These are phyloP conservation scores for Penicillium bovifimosum DNA, from an alignment of 495 filamentous ascomycete genomes.

Conservation along the genomic window DNA sequence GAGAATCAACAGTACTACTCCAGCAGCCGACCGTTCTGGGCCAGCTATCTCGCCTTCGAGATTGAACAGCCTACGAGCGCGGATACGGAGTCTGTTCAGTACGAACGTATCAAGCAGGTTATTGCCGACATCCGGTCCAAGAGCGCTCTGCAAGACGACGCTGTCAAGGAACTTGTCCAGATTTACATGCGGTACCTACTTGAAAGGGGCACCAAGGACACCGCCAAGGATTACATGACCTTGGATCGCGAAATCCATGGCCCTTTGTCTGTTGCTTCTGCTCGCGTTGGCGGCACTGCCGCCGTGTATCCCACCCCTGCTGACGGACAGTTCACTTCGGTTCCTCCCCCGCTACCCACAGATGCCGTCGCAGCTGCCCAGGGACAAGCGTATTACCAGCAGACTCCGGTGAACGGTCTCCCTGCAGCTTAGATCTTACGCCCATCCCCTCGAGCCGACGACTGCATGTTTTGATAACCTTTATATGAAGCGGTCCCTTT, in stretches of 20 bases:
- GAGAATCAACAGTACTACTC: constrained; percentile 80
- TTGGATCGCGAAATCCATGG: constrained; percentile 87
- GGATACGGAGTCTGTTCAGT: constrained; percentile 59
- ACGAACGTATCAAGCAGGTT: constrained; percentile 73
- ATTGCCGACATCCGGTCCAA: constrained; percentile 69
- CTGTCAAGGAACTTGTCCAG: constrained; percentile 71
- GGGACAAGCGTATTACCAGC: constrained; percentile 39
- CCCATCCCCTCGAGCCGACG: not conserved
- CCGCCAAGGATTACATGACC: constrained; percentile 78
- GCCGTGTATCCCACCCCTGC: constrained; percentile 10
- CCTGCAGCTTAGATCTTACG: constrained; percentile 9
- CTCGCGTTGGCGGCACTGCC: constrained; percentile 29
- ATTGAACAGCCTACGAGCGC: constrained; percentile 73
- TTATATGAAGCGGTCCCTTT: constrained; percentile 10
- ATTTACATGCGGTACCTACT: constrained; percentile 81
- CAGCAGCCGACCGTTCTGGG: constrained; percentile 88
- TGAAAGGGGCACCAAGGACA: constrained; percentile 73
- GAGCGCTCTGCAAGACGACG: constrained; percentile 60
- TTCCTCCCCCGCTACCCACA: constrained; percentile 12
- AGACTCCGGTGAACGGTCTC: constrained; percentile 32
- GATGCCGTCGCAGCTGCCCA: constrained; percentile 24
- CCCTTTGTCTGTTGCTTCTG: constrained; percentile 34
- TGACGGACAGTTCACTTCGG: constrained; percentile 11
- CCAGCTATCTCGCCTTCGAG: constrained; percentile 84
- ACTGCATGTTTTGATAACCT: constrained; percentile 3